A percentile compares a stretch with the other conserved stretches of the same genome.
Conservation (phyloP, 2,329 filamentous ascomycete species). For the Chrysoporthe puriensis region DNA sequence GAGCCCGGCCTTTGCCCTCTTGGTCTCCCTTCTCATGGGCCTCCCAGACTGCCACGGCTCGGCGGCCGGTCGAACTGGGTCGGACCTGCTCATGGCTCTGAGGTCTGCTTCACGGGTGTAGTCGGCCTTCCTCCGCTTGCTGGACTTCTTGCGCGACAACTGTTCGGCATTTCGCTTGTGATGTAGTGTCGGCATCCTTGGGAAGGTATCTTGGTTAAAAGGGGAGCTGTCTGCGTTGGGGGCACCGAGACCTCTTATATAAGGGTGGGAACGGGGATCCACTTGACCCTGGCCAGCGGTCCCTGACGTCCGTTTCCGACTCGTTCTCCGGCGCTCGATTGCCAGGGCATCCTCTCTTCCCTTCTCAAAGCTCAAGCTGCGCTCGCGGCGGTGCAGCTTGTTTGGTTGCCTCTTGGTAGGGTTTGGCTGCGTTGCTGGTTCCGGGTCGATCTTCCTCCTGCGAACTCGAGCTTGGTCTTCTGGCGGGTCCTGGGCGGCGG, state of each 20-base stretch:
- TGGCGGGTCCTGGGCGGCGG: conserved; percentile 32
- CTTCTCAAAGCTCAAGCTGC: conserved; percentile 66
- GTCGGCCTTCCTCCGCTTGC: conserved; percentile 76
- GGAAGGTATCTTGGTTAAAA: conserved; percentile 37
- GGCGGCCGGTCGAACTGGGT: conserved; percentile 66
- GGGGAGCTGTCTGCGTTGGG: conserved; percentile 18
- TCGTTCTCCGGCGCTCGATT: conserved; percentile 39
- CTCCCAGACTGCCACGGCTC: conserved; percentile 64
- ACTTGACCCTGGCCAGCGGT: conserved; percentile 25
- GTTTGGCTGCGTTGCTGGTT: conserved; percentile 27
- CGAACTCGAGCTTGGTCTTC: conserved; percentile 36
- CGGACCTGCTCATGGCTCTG: conserved; percentile 75
- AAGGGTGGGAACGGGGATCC: conserved; percentile 29
- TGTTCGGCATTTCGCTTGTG: conserved; percentile 65
- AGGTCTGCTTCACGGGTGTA: conserved; percentile 85
- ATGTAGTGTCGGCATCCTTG: conserved; percentile 58
- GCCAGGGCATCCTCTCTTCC: conserved; percentile 59
- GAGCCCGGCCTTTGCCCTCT: conserved; percentile 62
- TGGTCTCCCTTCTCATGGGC: conserved; percentile 65
- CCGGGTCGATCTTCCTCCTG: conserved; percentile 42
- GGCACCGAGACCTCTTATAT: conserved; percentile 22
- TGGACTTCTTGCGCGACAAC: conserved; percentile 69
- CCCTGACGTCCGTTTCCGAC: conserved; percentile 34
- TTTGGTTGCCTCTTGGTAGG: conserved; percentile 50
- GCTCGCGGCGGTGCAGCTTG: conserved; percentile 52